These are phyloP conservation scores for Penicillium sclerotiorum DNA, from an alignment of 2,329 filamentous ascomycete genomes.

Conservation along the genomic window DNA sequence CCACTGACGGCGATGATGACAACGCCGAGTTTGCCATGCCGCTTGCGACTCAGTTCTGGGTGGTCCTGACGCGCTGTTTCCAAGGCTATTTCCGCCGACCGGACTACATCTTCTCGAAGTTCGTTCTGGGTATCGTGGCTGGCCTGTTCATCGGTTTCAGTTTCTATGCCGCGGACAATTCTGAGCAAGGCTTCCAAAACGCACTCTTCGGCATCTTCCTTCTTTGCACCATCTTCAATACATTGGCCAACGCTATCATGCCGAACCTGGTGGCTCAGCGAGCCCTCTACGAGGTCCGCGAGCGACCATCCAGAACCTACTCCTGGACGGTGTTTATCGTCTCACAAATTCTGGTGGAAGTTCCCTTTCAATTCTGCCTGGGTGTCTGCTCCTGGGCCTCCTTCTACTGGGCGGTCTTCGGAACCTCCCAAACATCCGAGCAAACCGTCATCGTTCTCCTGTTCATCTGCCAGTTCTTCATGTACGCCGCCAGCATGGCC, in stretches of 20 bases:
- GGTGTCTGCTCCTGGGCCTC: constrained; percentile 24
- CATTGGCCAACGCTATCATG: constrained; percentile 61
- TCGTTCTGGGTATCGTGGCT: constrained; percentile 61
- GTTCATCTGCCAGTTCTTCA: constrained; percentile 25
- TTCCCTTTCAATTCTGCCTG: constrained; percentile 71
- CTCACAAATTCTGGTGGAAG: constrained; percentile 76
- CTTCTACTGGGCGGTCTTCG: constrained; percentile 27
- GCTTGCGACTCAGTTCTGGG: constrained; percentile 65
- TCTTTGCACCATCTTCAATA: constrained; percentile 58
- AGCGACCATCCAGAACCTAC: constrained; percentile 79
- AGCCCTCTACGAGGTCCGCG: constrained; percentile 77
- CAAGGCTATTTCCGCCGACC: constrained; percentile 89
- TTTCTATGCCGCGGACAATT: constrained; percentile 71
- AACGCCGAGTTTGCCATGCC: constrained; percentile 78
- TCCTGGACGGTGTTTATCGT: constrained; percentile 83
- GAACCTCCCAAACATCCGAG: constrained; percentile 13
- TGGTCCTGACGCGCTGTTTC: constrained; percentile 74
- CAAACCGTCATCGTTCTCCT: constrained; percentile 20
- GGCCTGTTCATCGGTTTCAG: constrained; percentile 81
- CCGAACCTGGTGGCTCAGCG: constrained; percentile 80
- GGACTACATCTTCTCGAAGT: constrained; percentile 81
- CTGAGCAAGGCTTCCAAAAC: constrained; percentile 77
- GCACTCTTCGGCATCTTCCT: constrained; percentile 85
- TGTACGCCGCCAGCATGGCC: constrained; percentile 13
- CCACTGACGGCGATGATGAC: constrained; percentile 52